Evolutionary conservation across 768 basidiomycete genomes (phyloP), one percentile per base, ranked within the genome.

Genomic region (Termitomyces titanicus): DNA sequence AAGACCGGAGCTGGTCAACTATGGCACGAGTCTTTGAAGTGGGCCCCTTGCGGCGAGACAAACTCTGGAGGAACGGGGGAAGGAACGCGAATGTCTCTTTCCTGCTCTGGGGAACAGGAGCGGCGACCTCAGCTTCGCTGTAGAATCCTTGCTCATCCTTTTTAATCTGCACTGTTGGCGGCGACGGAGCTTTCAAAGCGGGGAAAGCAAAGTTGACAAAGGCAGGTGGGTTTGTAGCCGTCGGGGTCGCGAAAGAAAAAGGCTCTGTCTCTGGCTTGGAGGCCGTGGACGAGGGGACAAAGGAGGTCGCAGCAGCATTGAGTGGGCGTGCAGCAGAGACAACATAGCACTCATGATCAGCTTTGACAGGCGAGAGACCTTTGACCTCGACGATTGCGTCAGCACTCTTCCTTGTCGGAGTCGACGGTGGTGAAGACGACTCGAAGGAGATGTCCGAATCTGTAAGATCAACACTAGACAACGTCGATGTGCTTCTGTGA

Each of bases 21-120:
- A 85, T 80, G 58, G 81, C 78, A 12, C 84, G 75, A 18, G 84
- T 85, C 62, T 78, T 79, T 20, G 83, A 85, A 31, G 73, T 64
- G 20, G 80, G 73, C 11, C 71, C 68, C 42, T 73, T 74, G 27
- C 68, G 72, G 17, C 72, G 72, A 39, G 66, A 66, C 48, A 68
- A 58, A 34, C 78, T 76, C 44, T 78, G 73, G 25, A 83, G 68
- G 66, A 82, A 82, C 8, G 78, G 70, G 0, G 81, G 80, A 22
- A 84, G 70, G 47, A 79, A 69, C 5, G 68, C 64, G 22, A 67
- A 63, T n/a, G 70, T 63, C 7, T 67, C 61, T 56, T 66, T 66
- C 39, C 61, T 65, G 56, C 58, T 55, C 39, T 65, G 68, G 25
- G 68, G 67, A 2, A 68, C 59, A 22, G 69, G 67, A 8, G 70